phyloP scores from a whole-genome alignment of 805 yeast species.

The Candida chilensis region DNA sequence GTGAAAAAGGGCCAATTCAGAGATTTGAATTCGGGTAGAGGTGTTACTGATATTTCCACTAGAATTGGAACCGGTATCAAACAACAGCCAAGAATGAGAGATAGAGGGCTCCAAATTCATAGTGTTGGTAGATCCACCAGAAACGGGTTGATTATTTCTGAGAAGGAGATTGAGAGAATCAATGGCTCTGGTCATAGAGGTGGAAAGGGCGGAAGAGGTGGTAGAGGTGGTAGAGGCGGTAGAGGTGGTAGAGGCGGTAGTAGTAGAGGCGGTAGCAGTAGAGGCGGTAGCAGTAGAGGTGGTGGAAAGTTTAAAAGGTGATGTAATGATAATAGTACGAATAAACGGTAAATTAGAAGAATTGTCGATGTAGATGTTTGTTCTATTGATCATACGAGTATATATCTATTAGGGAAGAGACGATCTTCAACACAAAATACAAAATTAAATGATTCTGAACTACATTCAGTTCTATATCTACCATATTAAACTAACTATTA shows the following conservation, averaged over 20 bases:
- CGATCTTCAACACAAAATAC: no score
- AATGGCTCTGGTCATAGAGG: neutral
- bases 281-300: no score
- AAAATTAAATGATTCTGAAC: no score
- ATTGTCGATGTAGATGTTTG: no score
- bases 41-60: constrained; percentile 39
- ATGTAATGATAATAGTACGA: no score
- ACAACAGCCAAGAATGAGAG: constrained; percentile 35
- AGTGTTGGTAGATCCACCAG: constrained; percentile 70
- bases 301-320: no score
- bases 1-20: constrained; percentile 61
- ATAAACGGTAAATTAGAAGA: no score
- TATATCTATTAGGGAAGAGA: no score
- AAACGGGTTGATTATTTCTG: constrained; percentile 68
- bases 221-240: constrained; percentile 4
- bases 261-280: no score
- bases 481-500: no score
- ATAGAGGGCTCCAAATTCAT: constrained; percentile 72
- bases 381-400: no score
- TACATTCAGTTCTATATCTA: no score
- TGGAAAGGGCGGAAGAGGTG: constrained; percentile 17
- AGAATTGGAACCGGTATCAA: constrained; percentile 40
- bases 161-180: constrained; percentile 48
- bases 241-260: constrained; percentile 3
- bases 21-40: constrained; percentile 42